phyloP scores from a whole-genome alignment of 768 basidiomycete genomes.

The Lenzites betulinus region DNA sequence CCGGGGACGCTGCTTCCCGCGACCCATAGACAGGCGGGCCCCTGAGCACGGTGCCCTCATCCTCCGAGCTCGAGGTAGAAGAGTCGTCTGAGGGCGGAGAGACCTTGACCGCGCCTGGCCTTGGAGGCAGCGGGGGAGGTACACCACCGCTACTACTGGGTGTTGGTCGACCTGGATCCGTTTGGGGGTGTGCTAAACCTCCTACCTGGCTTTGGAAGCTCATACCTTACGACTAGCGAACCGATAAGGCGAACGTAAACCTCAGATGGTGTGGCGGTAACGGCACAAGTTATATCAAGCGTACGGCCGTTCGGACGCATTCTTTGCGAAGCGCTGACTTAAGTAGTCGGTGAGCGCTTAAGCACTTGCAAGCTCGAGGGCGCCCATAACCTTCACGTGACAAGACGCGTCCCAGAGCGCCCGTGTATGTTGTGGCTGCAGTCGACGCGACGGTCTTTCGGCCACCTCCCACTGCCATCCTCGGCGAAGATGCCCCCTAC shows the following conservation, averaged over 20 bases:
- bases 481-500: too few relatives aligned
- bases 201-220: background rate
- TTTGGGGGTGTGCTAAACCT: background rate
- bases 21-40: too few relatives aligned
- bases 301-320: too few relatives aligned
- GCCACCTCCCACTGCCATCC: too few relatives aligned
- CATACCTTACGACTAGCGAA: background rate
- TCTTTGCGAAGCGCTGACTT: too few relatives aligned
- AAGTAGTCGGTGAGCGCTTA: too few relatives aligned
- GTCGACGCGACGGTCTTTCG: too few relatives aligned
- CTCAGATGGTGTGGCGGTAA: background rate
- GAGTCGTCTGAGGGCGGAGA: background rate
- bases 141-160: background rate
- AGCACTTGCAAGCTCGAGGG: too few relatives aligned
- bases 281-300: background rate
- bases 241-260: background rate
- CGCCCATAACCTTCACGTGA: too few relatives aligned
- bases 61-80: background rate
- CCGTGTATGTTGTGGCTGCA: too few relatives aligned
- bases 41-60: background rate
- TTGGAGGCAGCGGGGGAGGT: conserved; percentile 8
- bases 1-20: conserved; percentile 1
- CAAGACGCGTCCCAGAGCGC: background rate
- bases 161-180: background rate
- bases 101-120: background rate